Conservation (phyloP, 148 eudicot genomes). For the Silene uniflora region DNA sequence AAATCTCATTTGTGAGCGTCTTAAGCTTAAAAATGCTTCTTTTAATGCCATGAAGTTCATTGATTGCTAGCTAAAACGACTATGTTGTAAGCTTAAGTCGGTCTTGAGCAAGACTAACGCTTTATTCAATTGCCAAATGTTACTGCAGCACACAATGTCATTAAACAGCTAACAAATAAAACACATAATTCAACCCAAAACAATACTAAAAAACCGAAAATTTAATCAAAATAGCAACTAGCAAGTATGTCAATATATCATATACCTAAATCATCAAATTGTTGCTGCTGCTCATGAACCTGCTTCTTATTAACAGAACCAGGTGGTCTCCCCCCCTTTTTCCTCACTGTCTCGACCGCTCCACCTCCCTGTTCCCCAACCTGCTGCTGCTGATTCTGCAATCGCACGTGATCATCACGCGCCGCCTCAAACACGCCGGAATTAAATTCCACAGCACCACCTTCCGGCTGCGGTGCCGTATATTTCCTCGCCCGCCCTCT, state of each 20-base stretch:
- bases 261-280: constrained; percentile 25
- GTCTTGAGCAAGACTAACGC: too few relatives aligned
- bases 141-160: too few relatives aligned
- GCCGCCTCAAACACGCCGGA: constrained; percentile 6
- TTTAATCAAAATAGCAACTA: neutral
- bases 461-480: constrained; percentile 30
- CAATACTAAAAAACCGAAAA: neutral
- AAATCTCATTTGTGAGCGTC: too few relatives aligned
- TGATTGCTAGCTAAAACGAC: too few relatives aligned
- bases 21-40: too few relatives aligned
- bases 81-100: too few relatives aligned
- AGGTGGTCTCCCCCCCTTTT: constrained; percentile 51
- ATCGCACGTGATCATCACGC: constrained; percentile 5
- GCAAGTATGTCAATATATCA: neutral
- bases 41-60: too few relatives aligned
- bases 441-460: constrained; percentile 1
- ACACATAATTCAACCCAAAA: neutral
- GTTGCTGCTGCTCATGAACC: neutral
- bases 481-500: constrained; percentile 56
- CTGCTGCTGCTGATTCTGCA: constrained; percentile 10
- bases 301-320: constrained; percentile 37
- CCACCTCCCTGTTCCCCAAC: neutral
- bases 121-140: too few relatives aligned
- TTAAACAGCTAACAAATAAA: neutral
- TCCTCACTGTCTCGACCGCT: constrained; percentile 8